phyloP scores from a whole-genome alignment of 192 early-diverging fungal species.

The Coemansia sp. region DNA sequence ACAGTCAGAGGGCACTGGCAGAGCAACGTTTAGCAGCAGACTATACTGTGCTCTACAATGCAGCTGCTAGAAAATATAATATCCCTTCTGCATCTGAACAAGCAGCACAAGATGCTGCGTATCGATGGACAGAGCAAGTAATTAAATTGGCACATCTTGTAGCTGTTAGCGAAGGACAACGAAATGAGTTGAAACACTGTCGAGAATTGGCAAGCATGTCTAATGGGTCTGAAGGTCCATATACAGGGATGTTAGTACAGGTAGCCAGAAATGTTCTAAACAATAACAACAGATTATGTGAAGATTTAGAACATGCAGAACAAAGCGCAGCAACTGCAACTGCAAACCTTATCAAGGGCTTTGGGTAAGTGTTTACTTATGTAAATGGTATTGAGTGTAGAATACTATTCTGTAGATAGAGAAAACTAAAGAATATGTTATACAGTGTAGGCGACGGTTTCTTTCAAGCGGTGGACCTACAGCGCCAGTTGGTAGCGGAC shows the following conservation, averaged over 20 bases:
- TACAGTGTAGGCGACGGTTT: constrained; percentile 37
- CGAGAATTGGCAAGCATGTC: constrained; percentile 27
- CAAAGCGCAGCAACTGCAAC: constrained; percentile 27
- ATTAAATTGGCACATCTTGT: constrained; percentile 14
- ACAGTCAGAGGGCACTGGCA: constrained; percentile 21
- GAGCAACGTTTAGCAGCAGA: constrained; percentile 37
- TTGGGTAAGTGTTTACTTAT: constrained; percentile 30
- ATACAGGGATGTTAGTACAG: constrained; percentile 23
- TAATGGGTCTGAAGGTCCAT: constrained; percentile 21
- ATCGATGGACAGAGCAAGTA: constrained; percentile 25
- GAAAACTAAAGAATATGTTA: not conserved
- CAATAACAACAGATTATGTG: constrained; percentile 10
- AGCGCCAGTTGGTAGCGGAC: not conserved
- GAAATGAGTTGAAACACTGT: constrained; percentile 26
- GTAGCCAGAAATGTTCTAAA: constrained; percentile 28
- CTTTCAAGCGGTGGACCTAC: constrained; percentile 16
- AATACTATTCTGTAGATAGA: not conserved
- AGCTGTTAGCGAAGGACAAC: constrained; percentile 33
- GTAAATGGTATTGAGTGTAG: not conserved
- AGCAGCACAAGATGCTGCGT: constrained; percentile 1
- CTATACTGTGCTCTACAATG: constrained; percentile 15
- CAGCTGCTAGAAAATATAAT: not conserved
- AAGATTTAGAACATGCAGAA: constrained; percentile 41
- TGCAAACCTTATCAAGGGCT: constrained; percentile 45
- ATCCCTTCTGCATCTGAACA: not conserved